Evolutionary conservation across 106 monocot species (phyloP), one percentile per base, ranked within the genome.

Genomic region (Chionographis japonica): DNA sequence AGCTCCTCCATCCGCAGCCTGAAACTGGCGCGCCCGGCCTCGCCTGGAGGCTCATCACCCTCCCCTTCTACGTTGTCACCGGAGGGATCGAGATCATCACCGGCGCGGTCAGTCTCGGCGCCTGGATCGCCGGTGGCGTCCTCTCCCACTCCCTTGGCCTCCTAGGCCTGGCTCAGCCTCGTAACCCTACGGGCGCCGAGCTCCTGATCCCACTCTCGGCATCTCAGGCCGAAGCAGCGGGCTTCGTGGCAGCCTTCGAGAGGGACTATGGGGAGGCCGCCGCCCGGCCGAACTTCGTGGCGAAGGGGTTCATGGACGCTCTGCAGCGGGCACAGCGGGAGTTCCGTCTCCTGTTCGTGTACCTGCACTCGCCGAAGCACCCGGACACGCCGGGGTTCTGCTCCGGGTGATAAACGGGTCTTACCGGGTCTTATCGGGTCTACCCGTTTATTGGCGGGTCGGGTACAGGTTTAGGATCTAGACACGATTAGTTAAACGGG

Each of bases 291-390:
- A 77, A 77, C 49, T 98, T 98, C 62, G 85, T 81, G 10, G 65
- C 79, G 12, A 87, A 90, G 39, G n/a, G n/a, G n/a, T n/a, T n/a
- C n/a, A n/a, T n/a, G n/a, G n/a, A n/a, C n/a, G n/a, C n/a, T n/a
- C n/a, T 98, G 46, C 84, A 92, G 72, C 62, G 92, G 27, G 84
- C 97, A 12, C 84, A 84, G 72, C 73, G 89, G 69, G n/a, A n/a
- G n/a, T n/a, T n/a, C n/a, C n/a, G n/a, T n/a, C n/a, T n/a, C n/a
- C n/a, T n/a, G n/a, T n/a, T 97, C 52, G 97, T 97, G 27, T 98
- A 98, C 69, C 69, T 98, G n/a, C 97, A 98, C 79, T 98, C 97
- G 1, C 92, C 87, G 1, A 90, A 98, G 27, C 97, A 98, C 69
- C 87, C 92, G 2, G 92, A 98, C 38, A 85, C 79, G 46, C 92